Evolutionary conservation across 176 grass and related monocot genomes (phyloP).

Genomic region (sorghum (Sorghum bicolor)): DNA sequence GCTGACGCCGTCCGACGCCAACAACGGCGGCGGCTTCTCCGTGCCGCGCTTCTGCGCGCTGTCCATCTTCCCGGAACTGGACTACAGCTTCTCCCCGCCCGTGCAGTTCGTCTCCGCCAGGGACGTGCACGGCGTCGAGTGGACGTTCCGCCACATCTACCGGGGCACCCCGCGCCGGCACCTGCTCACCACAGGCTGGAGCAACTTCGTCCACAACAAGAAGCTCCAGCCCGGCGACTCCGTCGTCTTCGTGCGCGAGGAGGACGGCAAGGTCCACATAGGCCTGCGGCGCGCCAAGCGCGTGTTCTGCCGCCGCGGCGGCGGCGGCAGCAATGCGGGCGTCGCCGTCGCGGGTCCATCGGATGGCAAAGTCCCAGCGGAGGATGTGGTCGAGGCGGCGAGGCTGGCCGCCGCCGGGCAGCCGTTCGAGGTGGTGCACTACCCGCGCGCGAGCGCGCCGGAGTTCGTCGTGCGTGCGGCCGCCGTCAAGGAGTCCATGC

Average conservation of each 20-base stretch:
- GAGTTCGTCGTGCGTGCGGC: conserved; percentile 62
- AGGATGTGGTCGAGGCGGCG: conserved; percentile 57
- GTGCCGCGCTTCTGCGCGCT: conserved; percentile 85
- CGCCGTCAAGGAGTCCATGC: conserved; percentile 50
- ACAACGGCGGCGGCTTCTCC: conserved; percentile 90
- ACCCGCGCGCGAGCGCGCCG: conserved; percentile 69
- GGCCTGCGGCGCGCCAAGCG: conserved; percentile 71
- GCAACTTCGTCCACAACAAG: conserved; percentile 80
- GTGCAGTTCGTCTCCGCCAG: conserved; percentile 58
- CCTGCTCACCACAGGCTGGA: conserved; percentile 93
- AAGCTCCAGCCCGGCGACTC: conserved; percentile 74
- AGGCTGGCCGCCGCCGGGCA: conserved; percentile 54
- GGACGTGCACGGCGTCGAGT: conserved; percentile 78
- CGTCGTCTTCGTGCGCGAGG: conserved; percentile 74
- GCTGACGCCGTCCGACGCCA: conserved; percentile 91
- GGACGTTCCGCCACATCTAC: conserved; percentile 95
- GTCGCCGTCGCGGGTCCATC: neutral
- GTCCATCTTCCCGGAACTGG: conserved; percentile 81
- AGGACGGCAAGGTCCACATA: conserved; percentile 62
- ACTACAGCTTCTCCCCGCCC: conserved; percentile 63
- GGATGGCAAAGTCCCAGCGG: conserved; percentile 46
- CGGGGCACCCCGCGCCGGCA: conserved; percentile 89
- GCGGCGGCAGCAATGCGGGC: neutral
- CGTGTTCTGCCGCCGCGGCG: neutral
- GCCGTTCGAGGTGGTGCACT: conserved; percentile 75